These are phyloP conservation scores for Ilyonectria destructans DNA, from an alignment of 2,329 filamentous ascomycete species.

Conservation along the genomic window DNA sequence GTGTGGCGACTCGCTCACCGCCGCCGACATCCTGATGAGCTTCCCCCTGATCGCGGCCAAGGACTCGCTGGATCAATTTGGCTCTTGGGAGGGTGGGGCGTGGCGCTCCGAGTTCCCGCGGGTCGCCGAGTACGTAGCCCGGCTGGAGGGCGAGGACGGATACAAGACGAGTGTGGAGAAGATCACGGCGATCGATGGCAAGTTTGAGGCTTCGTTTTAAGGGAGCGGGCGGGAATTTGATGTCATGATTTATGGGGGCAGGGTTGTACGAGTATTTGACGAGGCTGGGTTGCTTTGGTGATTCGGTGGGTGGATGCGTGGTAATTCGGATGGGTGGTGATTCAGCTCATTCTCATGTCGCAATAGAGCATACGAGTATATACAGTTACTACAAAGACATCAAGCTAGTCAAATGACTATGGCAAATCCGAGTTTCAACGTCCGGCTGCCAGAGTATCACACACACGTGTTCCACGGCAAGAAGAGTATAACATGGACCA, in stretches of 20 bases:
- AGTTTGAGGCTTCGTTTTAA: constrained; percentile 39
- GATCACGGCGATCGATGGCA: constrained; percentile 66
- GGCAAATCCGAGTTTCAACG: too few species aligned
- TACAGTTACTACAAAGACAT: too few species aligned
- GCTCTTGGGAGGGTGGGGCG: constrained; percentile 59
- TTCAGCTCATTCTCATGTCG: neutral
- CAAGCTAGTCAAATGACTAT: too few species aligned
- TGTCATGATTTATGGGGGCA: neutral
- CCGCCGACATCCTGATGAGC: constrained; percentile 70
- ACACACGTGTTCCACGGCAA: too few species aligned
- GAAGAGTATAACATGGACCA: too few species aligned
- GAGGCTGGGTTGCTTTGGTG: too few species aligned
- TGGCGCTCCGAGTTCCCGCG: constrained; percentile 61
- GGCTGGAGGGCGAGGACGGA: constrained; percentile 63
- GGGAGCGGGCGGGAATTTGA: constrained; percentile 3
- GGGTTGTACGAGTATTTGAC: neutral
- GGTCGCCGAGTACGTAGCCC: constrained; percentile 64
- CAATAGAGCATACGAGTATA: neutral
- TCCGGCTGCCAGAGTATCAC: too few species aligned
- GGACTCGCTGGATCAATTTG: constrained; percentile 58
- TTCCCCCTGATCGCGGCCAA: constrained; percentile 66
- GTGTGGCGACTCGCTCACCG: constrained; percentile 65
- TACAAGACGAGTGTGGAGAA: constrained; percentile 65
- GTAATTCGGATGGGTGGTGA: neutral
- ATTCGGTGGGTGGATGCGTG: too few species aligned